phyloP scores from a whole-genome alignment of 164 flowering plant genomes.

The Kingdonia uniflora region DNA sequence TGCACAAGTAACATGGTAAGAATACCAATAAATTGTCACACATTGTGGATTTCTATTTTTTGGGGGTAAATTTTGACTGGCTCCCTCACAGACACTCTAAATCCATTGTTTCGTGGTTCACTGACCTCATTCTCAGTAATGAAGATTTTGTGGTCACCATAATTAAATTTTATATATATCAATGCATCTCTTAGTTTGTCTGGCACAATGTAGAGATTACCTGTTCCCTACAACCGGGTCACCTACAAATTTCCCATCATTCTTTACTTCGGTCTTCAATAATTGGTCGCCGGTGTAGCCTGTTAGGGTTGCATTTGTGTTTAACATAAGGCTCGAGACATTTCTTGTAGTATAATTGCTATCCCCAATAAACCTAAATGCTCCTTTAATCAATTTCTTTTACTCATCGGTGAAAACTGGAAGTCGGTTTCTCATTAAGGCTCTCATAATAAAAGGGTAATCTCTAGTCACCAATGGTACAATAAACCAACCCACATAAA shows the following conservation, averaged over 20 bases:
- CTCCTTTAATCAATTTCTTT: constrained; percentile 13
- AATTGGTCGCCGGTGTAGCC: neutral
- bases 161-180: constrained; percentile 4
- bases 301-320: neutral
- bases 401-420: constrained; percentile 13
- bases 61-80: no score
- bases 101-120: neutral
- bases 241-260: neutral
- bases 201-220: constrained; percentile 1
- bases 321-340: constrained; percentile 2
- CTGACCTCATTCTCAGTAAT: constrained; percentile 16
- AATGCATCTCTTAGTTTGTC: constrained; percentile 5
- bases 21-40: no score
- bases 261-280: no score
- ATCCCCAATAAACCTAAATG: constrained; percentile 24
- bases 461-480: constrained; percentile 17
- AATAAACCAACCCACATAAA: constrained; percentile 25
- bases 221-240: neutral
- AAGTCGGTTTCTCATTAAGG: constrained; percentile 11
- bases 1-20: no score
- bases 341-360: constrained; percentile 27
- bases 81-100: no score
- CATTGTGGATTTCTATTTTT: no score
- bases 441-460: constrained; percentile 16
- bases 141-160: constrained; percentile 6